These are phyloP conservation scores for Cornus controversa DNA, from an alignment of 148 eudicot species.

Conservation along the genomic window DNA sequence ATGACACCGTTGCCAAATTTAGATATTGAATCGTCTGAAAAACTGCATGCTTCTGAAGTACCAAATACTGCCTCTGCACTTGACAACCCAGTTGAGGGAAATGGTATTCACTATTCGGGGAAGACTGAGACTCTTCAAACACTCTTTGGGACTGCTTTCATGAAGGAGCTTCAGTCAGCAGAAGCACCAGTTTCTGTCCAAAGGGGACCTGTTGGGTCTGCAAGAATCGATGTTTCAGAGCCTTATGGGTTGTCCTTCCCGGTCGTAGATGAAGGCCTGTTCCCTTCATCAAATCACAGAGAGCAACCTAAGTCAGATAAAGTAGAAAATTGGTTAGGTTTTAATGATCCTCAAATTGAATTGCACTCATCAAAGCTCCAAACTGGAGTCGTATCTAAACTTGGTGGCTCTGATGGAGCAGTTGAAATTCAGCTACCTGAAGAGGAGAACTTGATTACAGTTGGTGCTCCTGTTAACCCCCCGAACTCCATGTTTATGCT, in stretches of 20 bases:
- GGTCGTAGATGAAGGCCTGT: conserved; percentile 19
- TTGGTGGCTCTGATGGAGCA: conserved; percentile 34
- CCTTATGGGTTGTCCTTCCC: conserved; percentile 27
- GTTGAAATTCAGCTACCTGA: conserved; percentile 54
- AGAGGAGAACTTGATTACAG: conserved; percentile 58
- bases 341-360: conserved; percentile 34
- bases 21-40: conserved; percentile 30
- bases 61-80: conserved; percentile 16
- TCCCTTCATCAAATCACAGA: conserved; percentile 33
- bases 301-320: conserved; percentile 25
- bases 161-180: conserved; percentile 82
- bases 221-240: conserved; percentile 32
- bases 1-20: conserved; percentile 10
- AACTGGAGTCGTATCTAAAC: conserved; percentile 30
- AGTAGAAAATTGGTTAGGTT: conserved; percentile 44
- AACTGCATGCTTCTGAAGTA: conserved; percentile 22
- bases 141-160: conserved; percentile 85
- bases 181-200: conserved; percentile 75
- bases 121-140: conserved; percentile 67
- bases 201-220: conserved; percentile 43
- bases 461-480: conserved; percentile 38
- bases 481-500: conserved; percentile 31
- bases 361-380: conserved; percentile 40
- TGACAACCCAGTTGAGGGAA: conserved; percentile 29
- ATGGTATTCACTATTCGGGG: conserved; percentile 29